Percentiles rank a stretch among this genome's conserved stretches.
phyloP scores from a whole-genome alignment of 345 rosid genomes.

The Noccaea caerulescens region DNA sequence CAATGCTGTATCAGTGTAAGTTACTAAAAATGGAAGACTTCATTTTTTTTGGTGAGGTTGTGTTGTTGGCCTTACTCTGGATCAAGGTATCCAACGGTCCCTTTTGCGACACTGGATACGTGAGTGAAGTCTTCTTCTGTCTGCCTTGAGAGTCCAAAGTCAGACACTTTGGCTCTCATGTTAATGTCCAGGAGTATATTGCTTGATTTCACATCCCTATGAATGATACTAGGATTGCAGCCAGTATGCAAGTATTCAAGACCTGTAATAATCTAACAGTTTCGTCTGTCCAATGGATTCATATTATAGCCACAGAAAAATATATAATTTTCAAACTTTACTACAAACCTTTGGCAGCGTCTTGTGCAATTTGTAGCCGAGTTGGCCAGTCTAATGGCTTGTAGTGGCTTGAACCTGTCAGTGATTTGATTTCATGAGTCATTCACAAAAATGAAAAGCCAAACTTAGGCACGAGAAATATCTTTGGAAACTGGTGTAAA shows the following conservation, averaged over 20 bases:
- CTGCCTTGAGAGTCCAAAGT: conserved; percentile 96
- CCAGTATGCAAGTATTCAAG: conserved; percentile 97
- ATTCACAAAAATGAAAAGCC: not conserved
- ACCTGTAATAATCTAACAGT: conserved; percentile 63
- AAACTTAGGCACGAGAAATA: conserved; percentile 11
- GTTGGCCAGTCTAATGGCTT: conserved; percentile 71
- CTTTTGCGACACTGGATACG: conserved; percentile 88
- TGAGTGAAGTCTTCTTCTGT: conserved; percentile 93
- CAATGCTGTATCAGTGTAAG: not conserved
- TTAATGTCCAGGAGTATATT: conserved; percentile 87
- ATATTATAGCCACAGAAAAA: conserved; percentile 6
- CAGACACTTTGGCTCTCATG: conserved; percentile 97
- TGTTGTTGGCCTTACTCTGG: conserved; percentile 71
- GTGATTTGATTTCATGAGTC: conserved; percentile 6
- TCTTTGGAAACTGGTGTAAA: conserved; percentile 34
- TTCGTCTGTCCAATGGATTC: conserved; percentile 43
- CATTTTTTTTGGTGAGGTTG: not conserved
- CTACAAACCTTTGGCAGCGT: conserved; percentile 88
- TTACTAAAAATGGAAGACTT: not conserved
- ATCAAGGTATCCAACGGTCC: conserved; percentile 94
- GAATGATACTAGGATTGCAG: conserved; percentile 93
- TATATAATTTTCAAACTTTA: conserved; percentile 8
- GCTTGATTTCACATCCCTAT: conserved; percentile 94
- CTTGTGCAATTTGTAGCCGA: conserved; percentile 83
- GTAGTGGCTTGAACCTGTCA: conserved; percentile 63